These are phyloP conservation scores for Dipteronia sinensis DNA, from an alignment of 345 rosid genomes.

Conservation along the genomic window DNA sequence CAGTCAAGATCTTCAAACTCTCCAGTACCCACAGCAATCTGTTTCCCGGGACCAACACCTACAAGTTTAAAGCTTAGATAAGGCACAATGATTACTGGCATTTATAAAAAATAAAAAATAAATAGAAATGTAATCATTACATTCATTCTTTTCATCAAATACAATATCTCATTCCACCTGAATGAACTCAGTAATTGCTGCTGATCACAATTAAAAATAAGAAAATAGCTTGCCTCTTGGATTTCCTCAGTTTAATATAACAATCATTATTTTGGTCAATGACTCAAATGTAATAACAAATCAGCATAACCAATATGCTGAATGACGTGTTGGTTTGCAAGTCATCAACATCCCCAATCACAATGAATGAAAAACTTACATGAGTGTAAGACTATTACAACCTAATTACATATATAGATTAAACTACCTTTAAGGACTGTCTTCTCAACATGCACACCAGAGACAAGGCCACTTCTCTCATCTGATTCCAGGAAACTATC, in stretches of 20 bases:
- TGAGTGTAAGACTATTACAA: background rate
- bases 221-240: background rate
- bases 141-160: background rate
- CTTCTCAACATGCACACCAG: constrained; percentile 77
- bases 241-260: background rate
- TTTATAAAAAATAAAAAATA: background rate
- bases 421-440: constrained; percentile 68
- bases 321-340: background rate
- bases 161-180: background rate
- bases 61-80: constrained; percentile 23
- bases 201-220: background rate
- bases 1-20: constrained; percentile 72
- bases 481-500: constrained; percentile 63
- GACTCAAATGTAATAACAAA: background rate
- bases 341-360: constrained; percentile 9
- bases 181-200: background rate
- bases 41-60: constrained; percentile 74
- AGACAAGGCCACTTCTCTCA: constrained; percentile 60
- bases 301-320: constrained; percentile 11
- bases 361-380: background rate
- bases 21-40: constrained; percentile 79
- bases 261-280: constrained; percentile 2
- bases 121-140: background rate
- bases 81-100: constrained; percentile 9
- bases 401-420: background rate